These are phyloP conservation scores for Tubosaeta sp. DNA, from an alignment of 768 basidiomycete species.

Conservation along the genomic window DNA sequence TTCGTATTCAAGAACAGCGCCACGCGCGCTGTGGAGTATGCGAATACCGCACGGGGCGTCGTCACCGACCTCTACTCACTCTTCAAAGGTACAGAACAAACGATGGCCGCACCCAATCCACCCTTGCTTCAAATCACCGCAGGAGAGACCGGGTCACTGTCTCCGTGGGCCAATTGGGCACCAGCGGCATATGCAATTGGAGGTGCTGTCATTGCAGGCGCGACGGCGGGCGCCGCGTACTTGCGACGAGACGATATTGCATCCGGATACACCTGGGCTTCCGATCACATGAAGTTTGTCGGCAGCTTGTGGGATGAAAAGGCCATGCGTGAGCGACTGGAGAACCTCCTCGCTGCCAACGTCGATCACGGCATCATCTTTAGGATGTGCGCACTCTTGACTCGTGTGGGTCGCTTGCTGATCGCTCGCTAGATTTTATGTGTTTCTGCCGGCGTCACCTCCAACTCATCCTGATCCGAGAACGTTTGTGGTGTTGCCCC, in stretches of 20 bases:
- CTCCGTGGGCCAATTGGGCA: slow-evolving; percentile 62
- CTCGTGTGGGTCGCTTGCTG: not conserved
- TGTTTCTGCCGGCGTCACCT: slow-evolving; percentile 65
- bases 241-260: slow-evolving; percentile 74
- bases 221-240: slow-evolving; percentile 81
- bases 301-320: slow-evolving; percentile 80
- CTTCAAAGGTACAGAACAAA: slow-evolving; percentile 43
- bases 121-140: slow-evolving; percentile 32
- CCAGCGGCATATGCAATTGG: slow-evolving; percentile 69
- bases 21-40: slow-evolving; percentile 69
- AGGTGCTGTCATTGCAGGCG: slow-evolving; percentile 72
- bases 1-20: slow-evolving; percentile 80
- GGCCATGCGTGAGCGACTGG: slow-evolving; percentile 55
- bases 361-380: slow-evolving; percentile 63
- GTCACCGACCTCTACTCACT: slow-evolving; percentile 60
- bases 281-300: slow-evolving; percentile 88
- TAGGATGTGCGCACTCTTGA: slow-evolving; percentile 52
- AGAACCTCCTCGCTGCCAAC: slow-evolving; percentile 57
- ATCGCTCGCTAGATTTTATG: slow-evolving; percentile 62
- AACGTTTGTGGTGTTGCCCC: slow-evolving; percentile 78
- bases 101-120: slow-evolving; percentile 26
- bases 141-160: slow-evolving; percentile 12
- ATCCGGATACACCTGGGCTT: slow-evolving; percentile 67
- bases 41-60: slow-evolving; percentile 58
- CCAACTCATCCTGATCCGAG: slow-evolving; percentile 51